These are phyloP conservation scores for Lactarius quietus DNA, from an alignment of 768 basidiomycete genomes.

Conservation along the genomic window DNA sequence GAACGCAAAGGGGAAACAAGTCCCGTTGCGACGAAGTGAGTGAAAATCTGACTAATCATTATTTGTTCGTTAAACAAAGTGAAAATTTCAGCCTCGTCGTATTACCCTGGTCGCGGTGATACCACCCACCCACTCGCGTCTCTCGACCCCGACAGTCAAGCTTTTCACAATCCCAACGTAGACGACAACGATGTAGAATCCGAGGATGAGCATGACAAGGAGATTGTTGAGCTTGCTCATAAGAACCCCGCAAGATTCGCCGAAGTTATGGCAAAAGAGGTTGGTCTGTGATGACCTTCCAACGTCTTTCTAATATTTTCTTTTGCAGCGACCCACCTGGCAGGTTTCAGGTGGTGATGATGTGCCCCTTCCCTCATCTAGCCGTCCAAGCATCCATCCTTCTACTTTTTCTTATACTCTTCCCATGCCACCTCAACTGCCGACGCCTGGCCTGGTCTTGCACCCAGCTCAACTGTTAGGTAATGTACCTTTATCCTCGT, in stretches of 20 bases:
- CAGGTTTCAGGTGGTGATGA: too few species aligned
- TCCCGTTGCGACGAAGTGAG: too few species aligned
- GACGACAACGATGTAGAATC: not conserved
- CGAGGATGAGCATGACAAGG: not conserved
- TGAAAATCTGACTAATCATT: not conserved
- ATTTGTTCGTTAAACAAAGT: not conserved
- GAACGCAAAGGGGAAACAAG: too few species aligned
- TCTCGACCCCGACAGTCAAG: not conserved
- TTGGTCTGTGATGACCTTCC: not conserved
- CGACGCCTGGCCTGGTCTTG: too few species aligned
- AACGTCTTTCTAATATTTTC: not conserved
- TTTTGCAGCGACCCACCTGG: not conserved
- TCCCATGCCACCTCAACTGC: too few species aligned
- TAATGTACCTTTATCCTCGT: too few species aligned
- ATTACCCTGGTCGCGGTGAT: not conserved
- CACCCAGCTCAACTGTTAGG: too few species aligned
- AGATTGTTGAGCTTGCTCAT: not conserved
- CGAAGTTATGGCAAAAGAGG: not conserved
- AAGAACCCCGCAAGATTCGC: not conserved
- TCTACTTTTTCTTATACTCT: too few species aligned
- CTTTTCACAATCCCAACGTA: not conserved
- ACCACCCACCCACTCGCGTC: not conserved
- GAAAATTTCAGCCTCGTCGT: not conserved
- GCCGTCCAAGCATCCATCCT: too few species aligned
- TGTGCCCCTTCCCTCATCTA: too few species aligned